Conservation (phyloP, 805 yeast species). For the Saccharomycopsis sp. region DNA sequence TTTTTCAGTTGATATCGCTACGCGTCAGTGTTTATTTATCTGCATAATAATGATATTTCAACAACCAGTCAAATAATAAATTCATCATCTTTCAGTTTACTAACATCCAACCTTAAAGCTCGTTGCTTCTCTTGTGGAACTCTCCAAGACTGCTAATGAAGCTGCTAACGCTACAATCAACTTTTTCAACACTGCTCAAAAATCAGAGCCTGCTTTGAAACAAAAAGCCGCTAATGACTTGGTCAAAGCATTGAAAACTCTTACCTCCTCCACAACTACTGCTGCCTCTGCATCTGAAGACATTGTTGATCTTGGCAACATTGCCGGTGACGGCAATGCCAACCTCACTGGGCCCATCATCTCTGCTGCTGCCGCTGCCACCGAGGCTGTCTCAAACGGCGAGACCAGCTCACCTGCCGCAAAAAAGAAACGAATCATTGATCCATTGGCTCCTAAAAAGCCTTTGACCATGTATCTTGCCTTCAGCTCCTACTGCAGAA, state of each 20-base stretch:
- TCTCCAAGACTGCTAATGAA: constrained; percentile 79
- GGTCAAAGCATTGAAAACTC: constrained; percentile 32
- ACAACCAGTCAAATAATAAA: too few species aligned
- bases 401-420: constrained; percentile 21
- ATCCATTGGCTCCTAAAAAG: constrained; percentile 93
- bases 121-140: constrained; percentile 71
- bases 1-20: too few species aligned
- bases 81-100: too few species aligned
- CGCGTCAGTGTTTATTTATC: too few species aligned
- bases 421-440: constrained; percentile 44
- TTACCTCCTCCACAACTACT: too few species aligned
- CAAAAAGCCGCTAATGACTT: constrained; percentile 32
- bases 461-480: constrained; percentile 84
- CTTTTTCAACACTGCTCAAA: constrained; percentile 49
- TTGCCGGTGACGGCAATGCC: constrained; percentile 2
- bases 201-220: constrained; percentile 39
- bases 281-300: constrained; percentile 31
- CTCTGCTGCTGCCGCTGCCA: constrained; percentile 5
- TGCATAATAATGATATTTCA: too few species aligned
- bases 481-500: constrained; percentile 67
- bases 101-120: too few species aligned
- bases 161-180: constrained; percentile 74
- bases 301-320: too few species aligned
- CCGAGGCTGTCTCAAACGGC: constrained; percentile 21
- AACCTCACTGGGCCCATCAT: not conserved